These are phyloP conservation scores for Vaccinium macrocarpon DNA, from an alignment of 148 eudicot genomes.

Conservation along the genomic window DNA sequence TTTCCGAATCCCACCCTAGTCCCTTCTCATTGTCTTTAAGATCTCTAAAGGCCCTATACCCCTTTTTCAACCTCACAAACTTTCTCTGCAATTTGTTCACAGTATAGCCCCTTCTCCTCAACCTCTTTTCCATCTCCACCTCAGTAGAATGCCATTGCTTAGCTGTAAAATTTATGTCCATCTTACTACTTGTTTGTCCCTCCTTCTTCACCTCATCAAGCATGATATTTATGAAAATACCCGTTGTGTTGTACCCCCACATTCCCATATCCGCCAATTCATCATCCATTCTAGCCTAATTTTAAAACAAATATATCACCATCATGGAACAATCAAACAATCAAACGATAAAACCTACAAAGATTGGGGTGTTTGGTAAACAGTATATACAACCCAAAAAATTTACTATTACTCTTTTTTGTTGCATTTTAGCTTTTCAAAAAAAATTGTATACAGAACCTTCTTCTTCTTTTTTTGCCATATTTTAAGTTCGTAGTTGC, in stretches of 20 bases:
- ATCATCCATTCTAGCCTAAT: background rate
- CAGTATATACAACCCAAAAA: no score
- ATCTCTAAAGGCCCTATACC: background rate
- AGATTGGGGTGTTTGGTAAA: no score
- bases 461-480: no score
- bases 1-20: background rate
- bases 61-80: background rate
- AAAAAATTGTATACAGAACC: no score
- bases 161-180: background rate
- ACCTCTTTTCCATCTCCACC: background rate
- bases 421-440: no score
- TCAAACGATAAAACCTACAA: no score
- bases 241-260: background rate
- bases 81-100: background rate
- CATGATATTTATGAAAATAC: background rate
- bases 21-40: background rate
- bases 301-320: no score
- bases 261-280: background rate
- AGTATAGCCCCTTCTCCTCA: background rate
- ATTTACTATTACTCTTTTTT: no score
- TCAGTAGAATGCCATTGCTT: background rate
- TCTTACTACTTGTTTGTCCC: background rate
- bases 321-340: no score
- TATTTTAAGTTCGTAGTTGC: no score
- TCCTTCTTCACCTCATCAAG: background rate